phyloP scores from a whole-genome alignment of 192 early-diverging fungal genomes.

The Backusella liffmaniae region DNA sequence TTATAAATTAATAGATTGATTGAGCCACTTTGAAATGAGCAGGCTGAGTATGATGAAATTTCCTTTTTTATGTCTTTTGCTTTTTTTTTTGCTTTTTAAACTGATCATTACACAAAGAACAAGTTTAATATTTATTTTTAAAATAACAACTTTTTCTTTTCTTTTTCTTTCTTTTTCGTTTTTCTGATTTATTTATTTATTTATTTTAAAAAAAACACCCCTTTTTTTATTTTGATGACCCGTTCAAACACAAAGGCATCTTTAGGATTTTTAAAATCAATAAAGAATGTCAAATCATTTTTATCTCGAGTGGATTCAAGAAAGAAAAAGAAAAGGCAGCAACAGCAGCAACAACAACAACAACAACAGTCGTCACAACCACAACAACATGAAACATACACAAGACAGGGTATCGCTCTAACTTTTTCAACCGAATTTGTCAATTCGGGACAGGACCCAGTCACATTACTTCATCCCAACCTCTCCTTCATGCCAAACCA shows the following conservation, averaged over 20 bases:
- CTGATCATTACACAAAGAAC: constrained; percentile 4
- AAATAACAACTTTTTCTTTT: neutral
- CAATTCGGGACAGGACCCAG: neutral
- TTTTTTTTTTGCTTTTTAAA: neutral
- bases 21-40: constrained; percentile 1
- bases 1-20: neutral
- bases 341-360: neutral
- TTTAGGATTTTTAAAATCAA: constrained; percentile 6
- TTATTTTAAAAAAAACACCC: neutral
- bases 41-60: neutral
- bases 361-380: neutral
- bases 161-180: neutral
- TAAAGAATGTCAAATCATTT: constrained; percentile 3
- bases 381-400: neutral
- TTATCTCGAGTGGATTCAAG: neutral
- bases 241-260: neutral
- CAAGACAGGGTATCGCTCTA: neutral
- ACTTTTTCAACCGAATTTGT: constrained; percentile 12
- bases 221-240: neutral
- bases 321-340: neutral
- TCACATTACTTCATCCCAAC: neutral
- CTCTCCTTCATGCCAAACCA: constrained; percentile 2
- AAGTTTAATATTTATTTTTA: constrained; percentile 3
- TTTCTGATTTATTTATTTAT: neutral
- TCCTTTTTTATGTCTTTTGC: neutral